Percentiles rank a stretch among this genome's conserved stretches.
Conservation (phyloP, 805 yeast genomes). For the Monosporozyma siamensis region DNA sequence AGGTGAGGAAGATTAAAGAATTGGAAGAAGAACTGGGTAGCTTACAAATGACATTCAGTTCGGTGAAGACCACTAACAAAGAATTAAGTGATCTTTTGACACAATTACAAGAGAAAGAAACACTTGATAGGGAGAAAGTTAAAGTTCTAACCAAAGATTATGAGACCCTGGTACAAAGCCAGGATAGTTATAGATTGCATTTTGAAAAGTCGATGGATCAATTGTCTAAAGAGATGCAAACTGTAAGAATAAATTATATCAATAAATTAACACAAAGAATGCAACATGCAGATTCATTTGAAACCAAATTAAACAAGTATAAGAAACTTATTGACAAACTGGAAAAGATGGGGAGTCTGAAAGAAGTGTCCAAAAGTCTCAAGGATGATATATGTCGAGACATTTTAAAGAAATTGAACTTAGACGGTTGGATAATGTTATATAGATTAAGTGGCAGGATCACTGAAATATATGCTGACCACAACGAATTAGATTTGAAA, state of each 20-base stretch:
- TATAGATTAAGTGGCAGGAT: constrained; percentile 13
- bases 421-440: constrained; percentile 15
- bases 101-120: neutral
- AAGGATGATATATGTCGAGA: neutral
- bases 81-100: neutral
- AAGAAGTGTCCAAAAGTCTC: neutral
- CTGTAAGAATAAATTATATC: neutral
- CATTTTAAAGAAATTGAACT: constrained; percentile 8
- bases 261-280: constrained; percentile 8
- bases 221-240: neutral
- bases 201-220: neutral
- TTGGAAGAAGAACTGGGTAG: constrained; percentile 20
- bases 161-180: neutral
- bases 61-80: neutral
- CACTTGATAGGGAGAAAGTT: neutral
- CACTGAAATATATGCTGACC: constrained; percentile 13
- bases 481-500: constrained; percentile 8
- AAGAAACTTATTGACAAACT: neutral
- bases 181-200: neutral
- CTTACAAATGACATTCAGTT: constrained; percentile 1
- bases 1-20: constrained; percentile 56
- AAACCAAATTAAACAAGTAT: constrained; percentile 5
- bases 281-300: constrained; percentile 5
- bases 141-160: neutral
- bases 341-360: neutral